Percentiles rank a stretch among this genome's conserved stretches.
These are phyloP conservation scores for Yamadazyma nakazawae DNA, from an alignment of 805 yeast genomes.

Conservation along the genomic window DNA sequence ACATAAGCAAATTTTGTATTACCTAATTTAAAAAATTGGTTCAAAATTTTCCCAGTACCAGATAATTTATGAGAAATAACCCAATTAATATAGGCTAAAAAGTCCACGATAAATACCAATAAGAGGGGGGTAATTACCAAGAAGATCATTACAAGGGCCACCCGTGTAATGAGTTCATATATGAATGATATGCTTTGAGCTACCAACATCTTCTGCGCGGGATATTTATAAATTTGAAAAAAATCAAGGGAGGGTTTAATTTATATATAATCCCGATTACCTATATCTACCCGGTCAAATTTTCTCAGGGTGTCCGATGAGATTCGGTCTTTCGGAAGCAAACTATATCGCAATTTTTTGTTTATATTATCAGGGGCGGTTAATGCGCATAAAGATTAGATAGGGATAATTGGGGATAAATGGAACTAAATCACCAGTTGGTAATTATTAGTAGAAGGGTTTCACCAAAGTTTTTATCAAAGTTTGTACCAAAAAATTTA, in stretches of 20 bases:
- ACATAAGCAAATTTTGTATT: background rate
- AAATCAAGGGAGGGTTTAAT: background rate
- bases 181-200: background rate
- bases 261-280: no score
- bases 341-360: background rate
- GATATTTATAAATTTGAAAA: background rate
- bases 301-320: background rate
- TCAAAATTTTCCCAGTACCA: background rate
- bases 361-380: no score
- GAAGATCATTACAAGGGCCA: background rate
- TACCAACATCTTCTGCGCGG: background rate
- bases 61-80: background rate
- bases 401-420: background rate
- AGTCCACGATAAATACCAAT: background rate
- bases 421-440: no score
- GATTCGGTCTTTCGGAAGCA: background rate
- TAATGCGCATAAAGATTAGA: background rate
- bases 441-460: no score
- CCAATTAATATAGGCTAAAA: constrained; percentile 1
- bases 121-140: constrained; percentile 1
- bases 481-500: no score
- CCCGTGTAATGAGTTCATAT: background rate
- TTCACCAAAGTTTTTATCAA: no score
- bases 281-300: no score
- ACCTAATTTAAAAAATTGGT: background rate